Base-by-base conservation (phyloP, 306 rosid genomes). In the Cotoneaster glaucophyllus region DNA sequence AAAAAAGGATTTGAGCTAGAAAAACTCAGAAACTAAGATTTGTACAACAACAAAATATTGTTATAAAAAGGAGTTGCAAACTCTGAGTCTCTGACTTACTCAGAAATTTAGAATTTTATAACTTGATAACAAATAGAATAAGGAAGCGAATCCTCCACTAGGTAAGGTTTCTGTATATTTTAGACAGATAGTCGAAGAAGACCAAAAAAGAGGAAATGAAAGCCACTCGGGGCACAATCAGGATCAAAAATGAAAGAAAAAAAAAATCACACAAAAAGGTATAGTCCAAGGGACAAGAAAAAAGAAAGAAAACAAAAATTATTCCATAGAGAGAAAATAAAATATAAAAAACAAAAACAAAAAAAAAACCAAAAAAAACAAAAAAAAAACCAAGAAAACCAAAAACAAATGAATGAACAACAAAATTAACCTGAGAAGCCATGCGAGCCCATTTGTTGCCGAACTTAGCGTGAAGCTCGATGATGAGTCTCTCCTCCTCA, bases 381-480 rank as follows among this genome's bases (percentile, higher is more conserved):
- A n/a, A 22, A 21, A 45, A 25, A 21, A 29, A n/a, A 41, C 4
- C 3, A 13, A 24, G 31, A 50, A 57, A 67, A 17, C n/a, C 19
- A 69, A 32, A 11, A 25, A 24, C 15, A 28, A 6, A 29, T 1
- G 11, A 67, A 11, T 15, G 21, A 48, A 48, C 54, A 48, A 15
- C 21, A 21, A 28, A 45, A 48, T 10, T 45, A 54, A 89, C 98
- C 90, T 85, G 89, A 14, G 97, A 71, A 13, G 98, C 98, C 93
- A 91, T 94, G 73, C 89, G 84, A 69, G 98, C 89, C 98, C 98
- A 94, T 85, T 88, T 91, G 84, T 92, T 94, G 71, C 96, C 98
- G 48, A 88, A 67, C 80, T 84, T 90, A 48, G 96, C 84, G 79
- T 94, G 98, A 80, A 90, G 96, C 8, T 90, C 85, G 64, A 91